Evolutionary conservation across 805 yeast genomes (phyloP).

Genomic region (Saccharomycopsis fermentans): DNA sequence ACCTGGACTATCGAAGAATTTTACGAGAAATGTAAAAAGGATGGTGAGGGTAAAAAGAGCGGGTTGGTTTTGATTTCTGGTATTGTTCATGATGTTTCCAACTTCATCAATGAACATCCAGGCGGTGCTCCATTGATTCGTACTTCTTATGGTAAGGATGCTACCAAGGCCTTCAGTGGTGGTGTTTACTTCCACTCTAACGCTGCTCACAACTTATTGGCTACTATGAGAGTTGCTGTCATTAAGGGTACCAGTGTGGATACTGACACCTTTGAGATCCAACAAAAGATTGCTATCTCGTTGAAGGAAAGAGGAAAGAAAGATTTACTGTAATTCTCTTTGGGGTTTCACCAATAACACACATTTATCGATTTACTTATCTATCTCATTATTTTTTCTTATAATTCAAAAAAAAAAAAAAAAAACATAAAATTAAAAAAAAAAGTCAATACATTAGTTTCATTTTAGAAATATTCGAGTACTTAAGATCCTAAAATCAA

Average conservation of each 20-base stretch:
- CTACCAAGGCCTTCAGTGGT: constrained; percentile 76
- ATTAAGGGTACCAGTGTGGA: constrained; percentile 56
- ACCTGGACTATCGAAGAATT: constrained; percentile 64
- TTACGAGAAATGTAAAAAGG: constrained; percentile 36
- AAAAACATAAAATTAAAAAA: no score
- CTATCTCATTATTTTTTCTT: background rate
- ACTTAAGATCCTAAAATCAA: no score
- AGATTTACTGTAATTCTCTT: background rate
- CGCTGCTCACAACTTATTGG: constrained; percentile 76
- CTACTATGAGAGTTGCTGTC: constrained; percentile 75
- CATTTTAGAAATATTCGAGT: background rate
- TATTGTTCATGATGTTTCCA: constrained; percentile 66
- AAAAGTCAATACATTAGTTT: background rate
- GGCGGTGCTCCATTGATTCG: constrained; percentile 70
- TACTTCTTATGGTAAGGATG: constrained; percentile 71
- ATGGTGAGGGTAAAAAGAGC: constrained; percentile 23
- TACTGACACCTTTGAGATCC: constrained; percentile 43
- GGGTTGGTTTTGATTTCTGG: constrained; percentile 68
- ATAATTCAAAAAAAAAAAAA: background rate
- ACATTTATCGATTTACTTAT: background rate
- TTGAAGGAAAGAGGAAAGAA: background rate
- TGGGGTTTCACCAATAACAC: background rate
- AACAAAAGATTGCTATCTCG: constrained; percentile 29
- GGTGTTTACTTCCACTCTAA: constrained; percentile 80
- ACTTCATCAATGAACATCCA: constrained; percentile 67